Base-by-base conservation (phyloP, 805 yeast genomes). In the Kurtzmaniella cleridarum region DNA sequence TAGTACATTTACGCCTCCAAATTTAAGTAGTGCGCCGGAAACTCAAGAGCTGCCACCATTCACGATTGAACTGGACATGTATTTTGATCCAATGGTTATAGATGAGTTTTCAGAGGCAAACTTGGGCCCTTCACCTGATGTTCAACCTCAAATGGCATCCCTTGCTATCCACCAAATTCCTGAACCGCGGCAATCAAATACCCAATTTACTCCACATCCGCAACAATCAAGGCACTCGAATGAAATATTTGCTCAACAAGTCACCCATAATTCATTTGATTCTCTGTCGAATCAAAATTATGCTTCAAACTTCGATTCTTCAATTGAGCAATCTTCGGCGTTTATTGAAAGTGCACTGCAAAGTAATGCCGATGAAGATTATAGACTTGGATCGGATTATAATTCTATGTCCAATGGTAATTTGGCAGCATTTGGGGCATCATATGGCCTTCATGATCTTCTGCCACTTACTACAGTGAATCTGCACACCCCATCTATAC, bases 391-490 rank as follows among this genome's bases (percentile, higher is more conserved):
- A 12, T 8, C 34, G 7, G 13, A 16, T 31, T 12, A 23, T 17
- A 31, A 17, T 17, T 31, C 31, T 13, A 15, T 15, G 8, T 13
- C 31, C 16, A 29, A 29, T 15, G 14, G 23, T 6, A 32, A 16
- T 16, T 32, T 16, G 20, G 20, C 34, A 6, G 34, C 15, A n/a
- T 32, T 20, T 20, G 24, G 24, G 8, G 24, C 24, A 7, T 16
- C 27, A 11, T 24, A 29, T 31, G 18, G 26, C n/a, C 24, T 34
- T 28, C 30, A 48, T 34, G 74, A 67, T 13, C 47, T 68, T 32
- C 61, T 68, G 24, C 74, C 74, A 4, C 45, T 66, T 39, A 66
- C 74, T 7, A 67, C 74, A 3, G 64, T 71, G 9, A 66, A 73
- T 0, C 65, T 71, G 3, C 55, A 63, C 32, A 63, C 72, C 0